Evolutionary conservation across 352 stramenopile genomes (phyloP).

Genomic region (Globisporangium cederbergense): DNA sequence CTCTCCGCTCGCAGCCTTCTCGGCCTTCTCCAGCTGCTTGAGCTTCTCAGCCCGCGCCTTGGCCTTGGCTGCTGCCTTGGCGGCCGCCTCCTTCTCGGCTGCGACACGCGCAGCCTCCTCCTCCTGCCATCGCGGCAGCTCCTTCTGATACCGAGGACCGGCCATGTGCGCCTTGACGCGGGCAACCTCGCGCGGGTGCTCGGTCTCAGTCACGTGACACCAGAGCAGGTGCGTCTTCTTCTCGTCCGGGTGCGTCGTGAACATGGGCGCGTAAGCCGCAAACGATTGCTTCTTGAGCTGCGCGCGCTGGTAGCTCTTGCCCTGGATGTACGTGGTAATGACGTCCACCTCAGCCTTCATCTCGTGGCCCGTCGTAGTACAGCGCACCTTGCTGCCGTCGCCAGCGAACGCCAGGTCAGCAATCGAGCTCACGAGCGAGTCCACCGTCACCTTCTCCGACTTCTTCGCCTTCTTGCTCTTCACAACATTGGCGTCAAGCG

Average conservation of each 20-base stretch:
- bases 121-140: conserved; percentile 48
- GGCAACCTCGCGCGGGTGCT: conserved; percentile 40
- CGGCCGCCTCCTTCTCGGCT: conserved; percentile 19
- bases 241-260: conserved; percentile 54
- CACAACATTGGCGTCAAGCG: conserved; percentile 17
- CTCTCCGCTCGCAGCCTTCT: conserved; percentile 1
- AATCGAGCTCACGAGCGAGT: conserved; percentile 36
- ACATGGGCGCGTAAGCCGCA: conserved; percentile 58
- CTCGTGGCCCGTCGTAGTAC: conserved; percentile 59
- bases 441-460: conserved; percentile 26
- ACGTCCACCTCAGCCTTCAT: conserved; percentile 55
- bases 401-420: conserved; percentile 42
- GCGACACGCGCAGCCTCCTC: conserved; percentile 33
- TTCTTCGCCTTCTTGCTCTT: conserved; percentile 20
- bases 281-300: conserved; percentile 42
- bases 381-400: conserved; percentile 45
- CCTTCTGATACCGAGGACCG: conserved; percentile 48
- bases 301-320: conserved; percentile 59
- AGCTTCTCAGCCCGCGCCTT: conserved; percentile 13
- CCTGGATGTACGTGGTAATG: conserved; percentile 48
- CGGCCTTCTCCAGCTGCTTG: conserved; percentile 11
- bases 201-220: conserved; percentile 63
- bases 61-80: neutral
- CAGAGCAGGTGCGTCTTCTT: conserved; percentile 49
- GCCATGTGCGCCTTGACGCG: conserved; percentile 56